Conservation (phyloP, 2,329 filamentous ascomycete genomes). For the Neonectria faginata region DNA sequence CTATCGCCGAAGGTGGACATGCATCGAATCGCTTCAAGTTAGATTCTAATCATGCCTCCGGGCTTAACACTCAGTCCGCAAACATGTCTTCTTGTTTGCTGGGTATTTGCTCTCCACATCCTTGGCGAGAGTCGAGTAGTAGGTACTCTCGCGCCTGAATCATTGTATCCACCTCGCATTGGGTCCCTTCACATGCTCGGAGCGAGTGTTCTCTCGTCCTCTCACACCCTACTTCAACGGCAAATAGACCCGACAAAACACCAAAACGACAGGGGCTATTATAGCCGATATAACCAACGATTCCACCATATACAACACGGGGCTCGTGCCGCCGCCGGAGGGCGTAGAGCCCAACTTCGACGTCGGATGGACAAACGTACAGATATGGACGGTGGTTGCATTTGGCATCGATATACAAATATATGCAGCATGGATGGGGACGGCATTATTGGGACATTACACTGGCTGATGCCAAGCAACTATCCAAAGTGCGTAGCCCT, state of each 20-base stretch:
- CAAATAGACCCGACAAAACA: neutral
- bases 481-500: slow-evolving; percentile 14
- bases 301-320: slow-evolving; percentile 16
- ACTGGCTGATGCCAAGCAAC: slow-evolving; percentile 1
- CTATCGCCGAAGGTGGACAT: neutral
- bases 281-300: neutral
- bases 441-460: slow-evolving; percentile 18
- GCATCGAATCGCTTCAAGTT: neutral
- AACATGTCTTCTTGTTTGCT: too few relatives aligned
- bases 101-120: too few relatives aligned
- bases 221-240: neutral
- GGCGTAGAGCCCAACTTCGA: slow-evolving; percentile 20
- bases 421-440: slow-evolving; percentile 24
- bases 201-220: neutral
- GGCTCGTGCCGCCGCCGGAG: slow-evolving; percentile 15
- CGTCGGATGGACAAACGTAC: slow-evolving; percentile 3
- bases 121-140: too few relatives aligned
- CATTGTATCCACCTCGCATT: neutral
- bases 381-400: slow-evolving; percentile 10
- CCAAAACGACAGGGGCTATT: too few relatives aligned
- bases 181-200: neutral
- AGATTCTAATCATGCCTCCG: neutral
- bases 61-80: too few relatives aligned
- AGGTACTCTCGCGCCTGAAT: too few relatives aligned
- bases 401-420: slow-evolving; percentile 11